Conservation (phyloP, 164 flowering plant genomes). For the Hamamelis virginiana region DNA sequence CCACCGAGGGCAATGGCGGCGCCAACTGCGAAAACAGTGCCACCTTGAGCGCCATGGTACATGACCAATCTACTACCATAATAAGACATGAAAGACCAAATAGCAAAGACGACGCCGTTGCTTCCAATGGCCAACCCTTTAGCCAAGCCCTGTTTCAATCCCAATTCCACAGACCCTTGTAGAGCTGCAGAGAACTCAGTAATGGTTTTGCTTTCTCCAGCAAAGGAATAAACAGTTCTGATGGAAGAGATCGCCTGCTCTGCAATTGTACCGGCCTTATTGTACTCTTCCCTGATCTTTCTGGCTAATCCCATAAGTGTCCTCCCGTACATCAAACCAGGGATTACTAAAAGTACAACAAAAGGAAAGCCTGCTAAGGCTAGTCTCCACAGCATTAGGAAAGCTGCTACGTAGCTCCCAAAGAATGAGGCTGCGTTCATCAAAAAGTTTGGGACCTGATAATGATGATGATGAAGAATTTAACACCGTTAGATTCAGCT, state of each 20-base stretch:
- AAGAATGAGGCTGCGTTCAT: slow-evolving; percentile 59
- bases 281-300: slow-evolving; percentile 66
- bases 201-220: slow-evolving; percentile 63
- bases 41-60: slow-evolving; percentile 70
- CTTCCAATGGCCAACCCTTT: slow-evolving; percentile 91
- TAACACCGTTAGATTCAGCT: neutral
- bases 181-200: slow-evolving; percentile 58
- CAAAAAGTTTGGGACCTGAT: slow-evolving; percentile 74
- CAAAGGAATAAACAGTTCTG: slow-evolving; percentile 86
- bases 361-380: slow-evolving; percentile 76
- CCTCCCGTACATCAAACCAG: slow-evolving; percentile 77
- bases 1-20: slow-evolving; percentile 72
- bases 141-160: slow-evolving; percentile 68
- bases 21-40: slow-evolving; percentile 77
- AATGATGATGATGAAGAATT: too few species aligned
- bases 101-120: slow-evolving; percentile 64
- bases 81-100: slow-evolving; percentile 79
- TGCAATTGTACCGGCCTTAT: slow-evolving; percentile 58
- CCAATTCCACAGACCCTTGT: slow-evolving; percentile 61
- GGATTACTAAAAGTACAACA: slow-evolving; percentile 58
- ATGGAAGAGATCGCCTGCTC: slow-evolving; percentile 83
- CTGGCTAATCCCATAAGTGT: slow-evolving; percentile 58
- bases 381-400: slow-evolving; percentile 65
- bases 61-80: slow-evolving; percentile 79
- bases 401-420: slow-evolving; percentile 59